These are phyloP conservation scores for Citrus sp. DNA, from an alignment of 345 rosid genomes.

Conservation along the genomic window DNA sequence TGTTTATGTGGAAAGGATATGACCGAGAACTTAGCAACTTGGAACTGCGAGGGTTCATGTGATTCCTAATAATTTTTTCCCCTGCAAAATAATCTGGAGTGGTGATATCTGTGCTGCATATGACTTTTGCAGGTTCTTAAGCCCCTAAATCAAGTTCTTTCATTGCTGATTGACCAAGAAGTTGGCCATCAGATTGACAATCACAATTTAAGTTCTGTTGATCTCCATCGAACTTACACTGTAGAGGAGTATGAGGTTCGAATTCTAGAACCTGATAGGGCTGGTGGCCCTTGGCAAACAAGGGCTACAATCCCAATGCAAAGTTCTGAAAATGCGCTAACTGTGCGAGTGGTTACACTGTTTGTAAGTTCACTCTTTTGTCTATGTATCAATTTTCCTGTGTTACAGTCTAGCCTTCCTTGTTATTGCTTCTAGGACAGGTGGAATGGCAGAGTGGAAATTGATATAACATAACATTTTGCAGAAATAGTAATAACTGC, in stretches of 20 bases:
- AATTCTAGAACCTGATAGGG: conserved; percentile 81
- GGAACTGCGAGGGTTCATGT: neutral
- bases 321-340: conserved; percentile 86
- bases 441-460: conserved; percentile 2
- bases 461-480: neutral
- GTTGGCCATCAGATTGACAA: conserved; percentile 85
- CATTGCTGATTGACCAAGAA: conserved; percentile 92
- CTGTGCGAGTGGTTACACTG: conserved; percentile 86
- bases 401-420: conserved; percentile 8
- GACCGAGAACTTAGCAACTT: neutral
- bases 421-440: conserved; percentile 1
- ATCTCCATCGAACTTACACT: conserved; percentile 65
- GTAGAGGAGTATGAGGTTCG: conserved; percentile 92
- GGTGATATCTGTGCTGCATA: conserved; percentile 9
- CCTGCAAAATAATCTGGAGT: conserved; percentile 4
- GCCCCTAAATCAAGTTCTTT: conserved; percentile 87
- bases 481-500: neutral
- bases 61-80: neutral
- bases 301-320: conserved; percentile 96
- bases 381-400: conserved; percentile 6
- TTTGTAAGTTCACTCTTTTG: conserved; percentile 57
- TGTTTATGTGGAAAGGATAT: neutral
- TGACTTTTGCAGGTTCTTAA: conserved; percentile 59
- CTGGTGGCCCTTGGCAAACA: conserved; percentile 92
- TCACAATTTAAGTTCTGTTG: conserved; percentile 74